Evolutionary conservation across 306 rosid species (phyloP).

Genomic region (Luffa aegyptiaca): DNA sequence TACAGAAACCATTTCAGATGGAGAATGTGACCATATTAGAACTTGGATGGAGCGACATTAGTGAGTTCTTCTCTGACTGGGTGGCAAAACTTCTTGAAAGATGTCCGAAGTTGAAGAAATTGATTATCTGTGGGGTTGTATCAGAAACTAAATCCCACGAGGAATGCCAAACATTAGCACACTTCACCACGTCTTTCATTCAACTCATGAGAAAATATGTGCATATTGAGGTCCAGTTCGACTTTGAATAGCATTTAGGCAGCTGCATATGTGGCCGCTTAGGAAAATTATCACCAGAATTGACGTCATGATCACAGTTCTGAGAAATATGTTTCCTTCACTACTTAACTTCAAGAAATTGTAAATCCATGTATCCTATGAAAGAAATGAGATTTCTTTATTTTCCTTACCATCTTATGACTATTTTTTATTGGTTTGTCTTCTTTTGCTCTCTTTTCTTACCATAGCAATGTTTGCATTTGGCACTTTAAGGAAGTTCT

Average conservation of each 20-base stretch:
- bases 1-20: conserved; percentile 47
- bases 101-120: conserved; percentile 55
- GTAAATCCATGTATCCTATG: conserved; percentile 19
- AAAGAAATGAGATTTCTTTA: conserved; percentile 8
- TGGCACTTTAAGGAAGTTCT: neutral
- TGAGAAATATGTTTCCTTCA: neutral
- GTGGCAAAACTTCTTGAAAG: conserved; percentile 54
- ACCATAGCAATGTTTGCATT: neutral
- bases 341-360: neutral
- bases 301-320: neutral
- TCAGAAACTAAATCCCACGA: conserved; percentile 50
- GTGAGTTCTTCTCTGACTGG: conserved; percentile 58
- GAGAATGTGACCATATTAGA: conserved; percentile 54
- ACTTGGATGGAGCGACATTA: conserved; percentile 66
- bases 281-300: neutral
- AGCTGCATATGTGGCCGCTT: neutral
- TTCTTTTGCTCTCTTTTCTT: neutral
- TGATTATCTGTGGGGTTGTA: conserved; percentile 54
- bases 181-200: conserved; percentile 46
- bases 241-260: conserved; percentile 34
- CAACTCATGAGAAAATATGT: conserved; percentile 51
- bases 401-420: neutral
- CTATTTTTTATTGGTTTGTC: neutral
- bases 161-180: conserved; percentile 50
- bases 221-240: conserved; percentile 45